These are phyloP conservation scores for Nakataea oryzae DNA, from an alignment of 2,329 filamentous ascomycete species.

Conservation along the genomic window DNA sequence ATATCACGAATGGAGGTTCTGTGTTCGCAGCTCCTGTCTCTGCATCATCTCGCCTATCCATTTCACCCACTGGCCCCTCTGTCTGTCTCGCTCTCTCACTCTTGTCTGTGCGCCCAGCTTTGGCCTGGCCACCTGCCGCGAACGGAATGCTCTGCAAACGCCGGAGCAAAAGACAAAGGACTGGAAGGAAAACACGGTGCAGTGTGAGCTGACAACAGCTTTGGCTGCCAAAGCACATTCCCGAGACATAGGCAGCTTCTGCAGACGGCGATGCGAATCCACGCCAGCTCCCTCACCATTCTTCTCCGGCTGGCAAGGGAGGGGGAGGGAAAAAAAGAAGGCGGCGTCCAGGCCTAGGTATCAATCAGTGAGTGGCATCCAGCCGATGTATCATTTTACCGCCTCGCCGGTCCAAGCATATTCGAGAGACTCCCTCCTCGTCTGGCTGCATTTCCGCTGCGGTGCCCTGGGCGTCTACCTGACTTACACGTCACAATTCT, in stretches of 20 bases:
- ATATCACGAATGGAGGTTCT: background rate
- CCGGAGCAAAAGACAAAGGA: background rate
- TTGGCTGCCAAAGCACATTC: background rate
- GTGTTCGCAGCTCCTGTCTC: background rate
- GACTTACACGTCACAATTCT: background rate
- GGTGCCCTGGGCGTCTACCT: background rate
- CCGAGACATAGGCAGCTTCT: background rate
- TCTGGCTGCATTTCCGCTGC: background rate
- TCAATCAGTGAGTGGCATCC: background rate
- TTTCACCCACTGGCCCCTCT: background rate
- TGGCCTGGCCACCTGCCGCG: background rate
- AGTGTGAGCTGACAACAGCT: background rate
- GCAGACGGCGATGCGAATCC: background rate
- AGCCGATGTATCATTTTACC: background rate
- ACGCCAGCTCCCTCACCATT: background rate
- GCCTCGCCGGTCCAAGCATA: background rate
- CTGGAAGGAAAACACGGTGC: background rate
- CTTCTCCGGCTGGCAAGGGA: no score
- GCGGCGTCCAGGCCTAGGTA: background rate
- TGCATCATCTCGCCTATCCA: background rate
- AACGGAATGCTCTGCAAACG: background rate
- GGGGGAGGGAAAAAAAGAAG: background rate
- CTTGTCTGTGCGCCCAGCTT: background rate
- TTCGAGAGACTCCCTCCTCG: background rate
- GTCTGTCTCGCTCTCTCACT: background rate